Conservation (phyloP, 352 stramenopile genomes). For the Hyaloperonospora brassicae region DNA sequence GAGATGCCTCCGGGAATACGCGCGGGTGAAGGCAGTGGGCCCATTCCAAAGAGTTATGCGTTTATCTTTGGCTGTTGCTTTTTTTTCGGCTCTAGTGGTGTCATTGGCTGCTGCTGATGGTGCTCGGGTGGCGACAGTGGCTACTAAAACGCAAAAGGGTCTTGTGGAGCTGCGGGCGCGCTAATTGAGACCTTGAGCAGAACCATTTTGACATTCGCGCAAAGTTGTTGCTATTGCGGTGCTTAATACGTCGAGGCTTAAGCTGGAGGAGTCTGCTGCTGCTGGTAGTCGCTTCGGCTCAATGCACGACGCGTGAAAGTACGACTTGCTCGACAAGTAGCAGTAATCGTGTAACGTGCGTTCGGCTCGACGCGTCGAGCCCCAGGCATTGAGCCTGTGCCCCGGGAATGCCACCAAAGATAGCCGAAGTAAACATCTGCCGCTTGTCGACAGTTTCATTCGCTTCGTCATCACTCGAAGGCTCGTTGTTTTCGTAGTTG, state of each 20-base stretch:
- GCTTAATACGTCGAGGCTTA: conserved; percentile 28
- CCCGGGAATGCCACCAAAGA: conserved; percentile 94
- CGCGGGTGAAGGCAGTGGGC: too few relatives aligned
- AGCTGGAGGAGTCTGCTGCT: conserved; percentile 28
- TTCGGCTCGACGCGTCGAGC: conserved; percentile 29
- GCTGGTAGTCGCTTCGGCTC: conserved; percentile 36
- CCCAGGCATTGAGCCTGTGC: conserved; percentile 36
- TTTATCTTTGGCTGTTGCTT: too few relatives aligned
- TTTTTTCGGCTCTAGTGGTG: too few relatives aligned
- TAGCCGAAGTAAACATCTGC: conserved; percentile 87
- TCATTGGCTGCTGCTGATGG: too few relatives aligned
- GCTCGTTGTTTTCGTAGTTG: conserved; percentile 49
- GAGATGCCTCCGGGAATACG: too few relatives aligned
- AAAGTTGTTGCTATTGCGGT: conserved; percentile 23
- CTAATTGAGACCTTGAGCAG: conserved; percentile 82
- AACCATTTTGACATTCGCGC: conserved; percentile 60
- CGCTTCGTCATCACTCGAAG: conserved; percentile 28
- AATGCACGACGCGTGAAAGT: conserved; percentile 23
- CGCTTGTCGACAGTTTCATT: conserved; percentile 52
- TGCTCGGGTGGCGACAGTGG: conserved; percentile 22
- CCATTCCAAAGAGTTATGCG: too few relatives aligned
- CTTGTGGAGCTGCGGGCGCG: conserved; percentile 30
- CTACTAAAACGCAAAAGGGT: conserved; percentile 28
- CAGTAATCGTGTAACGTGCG: conserved; percentile 23
- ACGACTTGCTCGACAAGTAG: conserved; percentile 21